A percentile compares a stretch with the other conserved stretches of the same genome.
Evolutionary conservation across 169 alveolate genomes (phyloP).

Genomic region (Plasmodium cynomolgi): DNA sequence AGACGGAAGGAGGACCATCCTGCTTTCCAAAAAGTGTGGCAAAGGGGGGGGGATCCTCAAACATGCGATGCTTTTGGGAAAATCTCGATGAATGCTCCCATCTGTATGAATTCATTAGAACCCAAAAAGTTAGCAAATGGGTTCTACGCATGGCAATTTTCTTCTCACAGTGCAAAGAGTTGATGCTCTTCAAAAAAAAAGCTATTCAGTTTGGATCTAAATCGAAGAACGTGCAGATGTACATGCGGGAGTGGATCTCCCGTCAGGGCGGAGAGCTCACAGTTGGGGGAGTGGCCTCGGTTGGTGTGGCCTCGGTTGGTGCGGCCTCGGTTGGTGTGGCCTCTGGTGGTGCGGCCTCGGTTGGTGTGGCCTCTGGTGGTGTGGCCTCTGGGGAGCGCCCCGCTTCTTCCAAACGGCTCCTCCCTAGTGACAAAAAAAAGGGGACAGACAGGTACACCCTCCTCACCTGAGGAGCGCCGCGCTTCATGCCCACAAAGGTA

Average conservation of each 20-base stretch:
- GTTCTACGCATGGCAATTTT: slow-evolving; percentile 79
- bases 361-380: background rate
- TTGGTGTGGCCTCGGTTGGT: background rate
- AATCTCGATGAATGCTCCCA: slow-evolving; percentile 15
- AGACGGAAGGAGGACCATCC: background rate
- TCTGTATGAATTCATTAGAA: slow-evolving; percentile 12
- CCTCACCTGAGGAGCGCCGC: background rate
- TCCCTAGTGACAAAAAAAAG: slow-evolving; percentile 16
- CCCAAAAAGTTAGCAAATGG: slow-evolving; percentile 78
- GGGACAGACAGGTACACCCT: slow-evolving; percentile 28
- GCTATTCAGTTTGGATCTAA: slow-evolving; percentile 86
- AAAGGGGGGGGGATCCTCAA: background rate
- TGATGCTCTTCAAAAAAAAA: slow-evolving; percentile 81
- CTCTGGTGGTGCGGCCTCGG: background rate
- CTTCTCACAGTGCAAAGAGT: slow-evolving; percentile 66
- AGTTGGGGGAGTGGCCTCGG: background rate
- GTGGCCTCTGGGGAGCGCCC: too few relatives aligned
- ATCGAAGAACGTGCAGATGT: slow-evolving; percentile 45
- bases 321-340: background rate
- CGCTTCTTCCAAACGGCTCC: background rate
- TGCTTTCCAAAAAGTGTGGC: background rate
- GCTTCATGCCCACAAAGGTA: background rate
- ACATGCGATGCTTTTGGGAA: background rate
- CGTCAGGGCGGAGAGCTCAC: background rate
- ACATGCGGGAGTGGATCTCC: slow-evolving; percentile 34